Conservation (phyloP, 164 flowering plant species). For the Kingdonia uniflora region DNA sequence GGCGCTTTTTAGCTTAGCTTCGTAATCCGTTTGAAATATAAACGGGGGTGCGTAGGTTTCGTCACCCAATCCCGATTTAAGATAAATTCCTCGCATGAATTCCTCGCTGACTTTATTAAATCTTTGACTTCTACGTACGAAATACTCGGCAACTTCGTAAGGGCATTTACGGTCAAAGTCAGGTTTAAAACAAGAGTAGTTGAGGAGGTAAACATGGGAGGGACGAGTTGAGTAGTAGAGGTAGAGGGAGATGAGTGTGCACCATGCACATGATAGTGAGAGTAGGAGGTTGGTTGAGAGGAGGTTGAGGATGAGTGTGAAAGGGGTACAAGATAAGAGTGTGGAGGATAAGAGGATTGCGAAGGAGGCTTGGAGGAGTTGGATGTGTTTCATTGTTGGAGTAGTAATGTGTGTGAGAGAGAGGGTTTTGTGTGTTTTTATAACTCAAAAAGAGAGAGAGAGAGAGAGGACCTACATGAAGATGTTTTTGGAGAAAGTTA, state of each 20-base stretch:
- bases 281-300: constrained; percentile 13
- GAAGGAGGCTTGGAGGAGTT: constrained; percentile 24
- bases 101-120: constrained; percentile 16
- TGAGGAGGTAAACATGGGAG: constrained; percentile 26
- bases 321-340: constrained; percentile 16
- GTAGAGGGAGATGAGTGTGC: constrained; percentile 10
- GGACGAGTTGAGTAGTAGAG: constrained; percentile 17
- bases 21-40: constrained; percentile 22
- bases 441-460: background rate
- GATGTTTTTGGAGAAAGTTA: background rate
- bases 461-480: constrained; percentile 1
- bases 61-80: constrained; percentile 48
- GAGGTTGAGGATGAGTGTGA: constrained; percentile 8
- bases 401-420: background rate
- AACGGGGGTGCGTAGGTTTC: constrained; percentile 54
- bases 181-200: constrained; percentile 45
- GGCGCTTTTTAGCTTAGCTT: constrained; percentile 23
- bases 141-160: constrained; percentile 21
- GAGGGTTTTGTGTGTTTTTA: background rate
- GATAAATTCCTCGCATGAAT: constrained; percentile 43
- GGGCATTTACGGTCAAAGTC: constrained; percentile 25
- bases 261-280: constrained; percentile 16
- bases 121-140: constrained; percentile 19
- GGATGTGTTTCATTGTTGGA: background rate
- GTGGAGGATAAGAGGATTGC: constrained; percentile 21